A percentile compares a stretch with the other conserved stretches of the same genome.
These are phyloP conservation scores for Dicorynia guianensis DNA, from an alignment of 306 rosid genomes.

Conservation along the genomic window DNA sequence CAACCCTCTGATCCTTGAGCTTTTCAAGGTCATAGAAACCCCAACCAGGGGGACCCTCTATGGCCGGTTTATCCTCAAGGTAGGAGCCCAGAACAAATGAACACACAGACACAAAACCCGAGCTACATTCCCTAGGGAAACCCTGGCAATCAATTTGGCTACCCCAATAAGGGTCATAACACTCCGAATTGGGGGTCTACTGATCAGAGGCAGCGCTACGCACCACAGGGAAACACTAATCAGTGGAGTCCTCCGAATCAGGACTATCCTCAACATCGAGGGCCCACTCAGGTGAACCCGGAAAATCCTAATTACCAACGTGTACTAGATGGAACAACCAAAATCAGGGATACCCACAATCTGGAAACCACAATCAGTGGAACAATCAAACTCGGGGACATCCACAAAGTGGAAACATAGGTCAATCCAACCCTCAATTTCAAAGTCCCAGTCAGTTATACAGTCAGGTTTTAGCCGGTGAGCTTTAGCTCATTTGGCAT, in stretches of 20 bases:
- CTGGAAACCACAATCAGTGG: constrained; percentile 44
- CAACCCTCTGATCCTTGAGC: constrained; percentile 54
- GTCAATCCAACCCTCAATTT: constrained; percentile 25
- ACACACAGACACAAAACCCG: constrained; percentile 44
- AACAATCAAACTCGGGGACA: constrained; percentile 17
- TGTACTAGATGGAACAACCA: constrained; percentile 45
- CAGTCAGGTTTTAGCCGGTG: too few relatives aligned
- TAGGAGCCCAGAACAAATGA: constrained; percentile 42
- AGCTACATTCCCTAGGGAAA: constrained; percentile 26
- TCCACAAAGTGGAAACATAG: neutral
- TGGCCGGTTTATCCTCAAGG: constrained; percentile 33
- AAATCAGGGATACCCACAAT: constrained; percentile 43
- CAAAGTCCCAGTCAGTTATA: constrained; percentile 49
- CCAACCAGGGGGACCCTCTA: constrained; percentile 47
- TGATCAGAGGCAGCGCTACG: constrained; percentile 3
- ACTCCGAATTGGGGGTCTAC: constrained; percentile 30
- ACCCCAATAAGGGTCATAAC: constrained; percentile 42
- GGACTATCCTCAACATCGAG: constrained; percentile 18
- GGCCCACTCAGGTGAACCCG: constrained; percentile 28
- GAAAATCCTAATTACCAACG: constrained; percentile 50
- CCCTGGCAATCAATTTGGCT: neutral
- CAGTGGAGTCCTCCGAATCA: constrained; percentile 45
- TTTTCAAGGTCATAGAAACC: constrained; percentile 31
- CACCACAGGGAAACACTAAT: constrained; percentile 39
- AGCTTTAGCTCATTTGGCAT: too few relatives aligned